These are phyloP conservation scores for Fusarium pilosicola DNA, from an alignment of 2,329 filamentous ascomycete genomes.

Conservation along the genomic window DNA sequence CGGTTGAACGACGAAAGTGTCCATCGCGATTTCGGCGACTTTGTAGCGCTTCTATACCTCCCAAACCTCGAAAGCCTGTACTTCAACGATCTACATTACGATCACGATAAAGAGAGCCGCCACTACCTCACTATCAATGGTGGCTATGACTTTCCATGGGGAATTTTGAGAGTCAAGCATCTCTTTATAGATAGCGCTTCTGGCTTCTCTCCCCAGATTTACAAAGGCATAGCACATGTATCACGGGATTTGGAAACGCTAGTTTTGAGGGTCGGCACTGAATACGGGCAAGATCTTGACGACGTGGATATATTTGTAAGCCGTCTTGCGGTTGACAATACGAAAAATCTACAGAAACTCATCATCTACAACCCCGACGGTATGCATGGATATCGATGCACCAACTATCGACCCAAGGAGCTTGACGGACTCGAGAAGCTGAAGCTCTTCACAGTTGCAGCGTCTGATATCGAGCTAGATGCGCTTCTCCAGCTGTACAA, in stretches of 20 bases:
- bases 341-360: background rate
- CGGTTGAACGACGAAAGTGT: background rate
- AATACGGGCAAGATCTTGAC: background rate
- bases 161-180: constrained; percentile 8
- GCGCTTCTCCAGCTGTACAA: background rate
- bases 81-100: background rate
- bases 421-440: background rate
- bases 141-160: background rate
- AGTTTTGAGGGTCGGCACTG: background rate
- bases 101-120: too few relatives aligned
- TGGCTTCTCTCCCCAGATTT: accelerated
- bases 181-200: constrained; percentile 9
- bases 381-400: background rate
- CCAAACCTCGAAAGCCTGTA: constrained; percentile 18
- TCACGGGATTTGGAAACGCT: background rate
- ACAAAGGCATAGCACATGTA: accelerated
- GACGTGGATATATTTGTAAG: background rate
- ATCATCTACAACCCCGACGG: constrained; percentile 8
- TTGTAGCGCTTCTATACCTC: background rate
- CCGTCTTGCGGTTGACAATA: too few relatives aligned
- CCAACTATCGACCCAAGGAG: background rate
- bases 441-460: background rate
- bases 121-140: background rate
- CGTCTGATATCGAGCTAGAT: background rate
- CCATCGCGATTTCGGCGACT: background rate